Percentiles rank a stretch among this genome's conserved stretches.
Conservation (phyloP, 441 rosid genomes). For the Rhodomyrtus psidioides region DNA sequence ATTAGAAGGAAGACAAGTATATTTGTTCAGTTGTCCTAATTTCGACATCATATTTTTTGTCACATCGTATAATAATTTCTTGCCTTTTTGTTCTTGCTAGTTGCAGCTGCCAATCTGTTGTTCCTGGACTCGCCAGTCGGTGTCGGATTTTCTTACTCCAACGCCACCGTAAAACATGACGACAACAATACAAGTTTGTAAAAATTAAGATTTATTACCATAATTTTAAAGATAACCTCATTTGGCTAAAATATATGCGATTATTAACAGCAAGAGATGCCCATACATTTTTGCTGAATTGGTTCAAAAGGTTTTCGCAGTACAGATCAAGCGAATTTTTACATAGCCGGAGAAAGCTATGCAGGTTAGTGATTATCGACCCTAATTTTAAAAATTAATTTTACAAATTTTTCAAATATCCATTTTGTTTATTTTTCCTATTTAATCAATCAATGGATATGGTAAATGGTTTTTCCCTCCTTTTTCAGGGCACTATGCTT, state of each 20-base stretch:
- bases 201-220: background rate
- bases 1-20: background rate
- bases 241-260: background rate
- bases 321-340: constrained; percentile 12
- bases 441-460: too few relatives aligned
- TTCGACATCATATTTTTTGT: background rate
- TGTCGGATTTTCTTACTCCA: constrained; percentile 17
- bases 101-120: constrained; percentile 9
- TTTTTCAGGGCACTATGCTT: too few relatives aligned
- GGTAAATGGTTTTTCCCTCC: too few relatives aligned
- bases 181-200: background rate
- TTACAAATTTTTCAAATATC: too few relatives aligned
- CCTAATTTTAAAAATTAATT: too few relatives aligned
- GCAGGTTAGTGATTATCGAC: too few relatives aligned
- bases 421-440: too few relatives aligned
- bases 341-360: constrained; percentile 20
- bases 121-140: constrained; percentile 8
- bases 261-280: background rate
- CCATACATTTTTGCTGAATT: constrained; percentile 9
- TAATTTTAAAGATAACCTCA: background rate
- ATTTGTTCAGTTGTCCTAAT: background rate
- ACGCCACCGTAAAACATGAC: background rate
- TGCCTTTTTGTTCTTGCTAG: background rate
- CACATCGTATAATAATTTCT: too few relatives aligned
- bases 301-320: constrained; percentile 17